Evolutionary conservation across 2,329 filamentous ascomycete genomes (phyloP).

Genomic region (Gaeumannomyces sp.): DNA sequence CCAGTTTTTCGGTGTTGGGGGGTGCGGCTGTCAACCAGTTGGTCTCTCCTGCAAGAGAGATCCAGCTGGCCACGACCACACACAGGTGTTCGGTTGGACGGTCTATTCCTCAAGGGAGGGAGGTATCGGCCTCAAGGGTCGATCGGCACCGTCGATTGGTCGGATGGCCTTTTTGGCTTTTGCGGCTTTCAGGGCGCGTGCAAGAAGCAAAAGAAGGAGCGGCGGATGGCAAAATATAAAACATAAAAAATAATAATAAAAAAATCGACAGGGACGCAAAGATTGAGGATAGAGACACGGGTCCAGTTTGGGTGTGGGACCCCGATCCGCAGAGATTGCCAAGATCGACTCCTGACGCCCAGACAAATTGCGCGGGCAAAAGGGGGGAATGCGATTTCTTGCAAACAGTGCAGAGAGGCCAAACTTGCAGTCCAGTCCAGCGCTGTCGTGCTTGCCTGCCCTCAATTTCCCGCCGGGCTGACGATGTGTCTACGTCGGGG

Average conservation of each 20-base stretch:
- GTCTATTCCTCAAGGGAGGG: background rate
- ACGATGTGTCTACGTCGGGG: background rate
- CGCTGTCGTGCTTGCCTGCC: background rate
- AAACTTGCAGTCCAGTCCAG: background rate
- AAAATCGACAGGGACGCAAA: too few relatives aligned
- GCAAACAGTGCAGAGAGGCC: too few relatives aligned
- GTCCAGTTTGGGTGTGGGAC: background rate
- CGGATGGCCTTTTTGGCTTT: background rate
- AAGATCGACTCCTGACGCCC: background rate
- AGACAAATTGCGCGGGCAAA: background rate
- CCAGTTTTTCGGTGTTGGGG: conserved; percentile 1
- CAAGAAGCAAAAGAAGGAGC: background rate
- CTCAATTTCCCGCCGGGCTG: background rate
- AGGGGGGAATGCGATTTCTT: background rate
- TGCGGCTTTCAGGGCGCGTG: background rate
- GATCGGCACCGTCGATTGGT: conserved; percentile 1
- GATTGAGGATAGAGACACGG: background rate
- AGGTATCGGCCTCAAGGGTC: background rate
- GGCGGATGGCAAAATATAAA: background rate
- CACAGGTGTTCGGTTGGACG: background rate
- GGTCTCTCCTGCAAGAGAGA: conserved; percentile 1
- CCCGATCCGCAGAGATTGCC: conserved; percentile 1
- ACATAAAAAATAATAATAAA: background rate
- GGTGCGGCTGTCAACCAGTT: conserved; percentile 1
- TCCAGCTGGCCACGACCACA: conserved; percentile 4